phyloP scores from a whole-genome alignment of 352 stramenopile genomes.

The Phytopythium mirpurense region DNA sequence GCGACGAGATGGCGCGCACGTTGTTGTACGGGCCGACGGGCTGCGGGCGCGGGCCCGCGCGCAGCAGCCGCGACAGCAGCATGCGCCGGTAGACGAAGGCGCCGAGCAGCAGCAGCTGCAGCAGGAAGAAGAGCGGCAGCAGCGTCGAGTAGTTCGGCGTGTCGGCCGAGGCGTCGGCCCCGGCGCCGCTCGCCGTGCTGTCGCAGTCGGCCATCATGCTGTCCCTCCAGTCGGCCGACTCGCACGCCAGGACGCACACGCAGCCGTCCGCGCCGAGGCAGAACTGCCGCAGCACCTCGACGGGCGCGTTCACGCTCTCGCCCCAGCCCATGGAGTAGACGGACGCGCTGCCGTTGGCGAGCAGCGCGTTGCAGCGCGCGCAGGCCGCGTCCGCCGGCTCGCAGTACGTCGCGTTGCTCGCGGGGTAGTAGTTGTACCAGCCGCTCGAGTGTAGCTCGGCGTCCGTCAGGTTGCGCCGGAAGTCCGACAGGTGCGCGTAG shows the following conservation, averaged over 20 bases:
- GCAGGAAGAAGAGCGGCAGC: conserved; percentile 61
- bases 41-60: conserved; percentile 1
- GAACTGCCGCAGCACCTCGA: conserved; percentile 38
- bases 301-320: conserved; percentile 27
- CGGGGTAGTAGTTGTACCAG: conserved; percentile 68
- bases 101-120: conserved; percentile 53
- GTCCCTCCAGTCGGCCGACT: conserved; percentile 40
- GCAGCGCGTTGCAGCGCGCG: conserved; percentile 33
- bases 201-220: conserved; percentile 49
- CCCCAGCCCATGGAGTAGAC: conserved; percentile 14
- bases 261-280: conserved; percentile 49
- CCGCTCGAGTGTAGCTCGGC: conserved; percentile 22
- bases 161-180: conserved; percentile 10
- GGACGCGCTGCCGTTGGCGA: conserved; percentile 22
- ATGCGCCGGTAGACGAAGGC: conserved; percentile 56
- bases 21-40: conserved; percentile 68
- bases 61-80: conserved; percentile 22
- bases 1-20: conserved; percentile 55
- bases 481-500: conserved; percentile 52
- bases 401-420: conserved; percentile 60
- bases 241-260: conserved; percentile 61
- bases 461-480: conserved; percentile 40
- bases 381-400: conserved; percentile 46
- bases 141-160: conserved; percentile 44
- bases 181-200: conserved; percentile 12